Evolutionary conservation across 768 basidiomycete species (phyloP), one percentile per base, ranked within the genome.

Genomic region (Leccinum barrowsii): DNA sequence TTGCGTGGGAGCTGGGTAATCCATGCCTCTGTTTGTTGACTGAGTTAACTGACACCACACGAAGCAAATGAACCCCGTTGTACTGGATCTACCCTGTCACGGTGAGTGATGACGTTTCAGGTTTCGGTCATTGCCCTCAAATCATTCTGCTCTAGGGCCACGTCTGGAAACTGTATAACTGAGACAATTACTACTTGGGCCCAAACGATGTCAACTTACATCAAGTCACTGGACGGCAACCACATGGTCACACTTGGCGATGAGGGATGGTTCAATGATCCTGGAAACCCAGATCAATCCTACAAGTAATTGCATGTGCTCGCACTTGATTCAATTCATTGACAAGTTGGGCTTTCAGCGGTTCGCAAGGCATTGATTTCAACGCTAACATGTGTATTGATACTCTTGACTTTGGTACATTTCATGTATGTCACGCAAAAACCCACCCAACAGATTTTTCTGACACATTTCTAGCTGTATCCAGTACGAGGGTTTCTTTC

Each of bases 381-480:
- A 75, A 80, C 32, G 79, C 76, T 1, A 86, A 87, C 69, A 70
- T 86, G 50, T 75, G 71, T n/a, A 81, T 87, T 52, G 70, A 71
- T 53, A 80, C 82, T 19, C 65, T 87, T 56, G 86, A 87, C 68
- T 88, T 85, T 63, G 86, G 85, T 8, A 88, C 87, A 13, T 81
- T 83, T 72, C 87, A 88, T 60, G 84, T 84, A 64, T 61, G 80
- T 70, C n/a, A 17, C 17, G 5, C 50, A 2, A 12, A 19, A 17
- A 3, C 30, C 12, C 10, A 11, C 32, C 19, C 11, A 32, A 13
- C 6, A 21, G 10, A 2, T 32, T 50, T 30, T 32, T 50, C 22
- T 49, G 17, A 49, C 26, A 49, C 17, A 10, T 28, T 26, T 4
- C 12, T 21, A 32, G 30, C 15, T 50, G 30, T 50, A 50, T 13